Evolutionary conservation across 306 rosid species (phyloP).

Genomic region (Parietaria judaica): DNA sequence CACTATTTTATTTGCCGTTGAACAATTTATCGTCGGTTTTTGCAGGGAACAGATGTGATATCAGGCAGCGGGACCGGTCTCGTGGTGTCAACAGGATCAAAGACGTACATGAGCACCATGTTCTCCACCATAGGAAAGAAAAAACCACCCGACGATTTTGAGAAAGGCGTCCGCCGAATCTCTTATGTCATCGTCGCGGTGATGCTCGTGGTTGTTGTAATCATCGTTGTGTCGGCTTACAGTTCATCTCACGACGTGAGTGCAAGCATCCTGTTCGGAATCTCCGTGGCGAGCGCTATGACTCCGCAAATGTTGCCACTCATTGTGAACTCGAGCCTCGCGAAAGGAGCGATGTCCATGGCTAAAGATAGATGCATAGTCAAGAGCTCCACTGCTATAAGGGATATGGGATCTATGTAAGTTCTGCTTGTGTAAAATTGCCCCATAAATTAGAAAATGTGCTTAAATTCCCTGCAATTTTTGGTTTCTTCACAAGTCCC

Average conservation of each 20-base stretch:
- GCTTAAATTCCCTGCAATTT: too few relatives aligned
- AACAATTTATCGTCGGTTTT: background rate
- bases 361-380: conserved; percentile 79
- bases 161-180: conserved; percentile 55
- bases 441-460: too few relatives aligned
- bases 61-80: conserved; percentile 72
- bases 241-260: conserved; percentile 34
- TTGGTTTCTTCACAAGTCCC: too few relatives aligned
- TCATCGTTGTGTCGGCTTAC: conserved; percentile 46
- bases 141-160: conserved; percentile 65
- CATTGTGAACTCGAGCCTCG: conserved; percentile 65
- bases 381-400: conserved; percentile 56
- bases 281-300: conserved; percentile 75
- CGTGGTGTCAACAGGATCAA: conserved; percentile 71
- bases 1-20: too few relatives aligned
- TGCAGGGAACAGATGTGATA: conserved; percentile 81
- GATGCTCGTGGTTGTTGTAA: conserved; percentile 54
- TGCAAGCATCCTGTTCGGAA: conserved; percentile 48
- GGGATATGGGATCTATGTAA: conserved; percentile 83
- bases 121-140: conserved; percentile 64
- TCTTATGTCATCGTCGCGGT: conserved; percentile 54
- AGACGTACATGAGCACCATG: conserved; percentile 82
- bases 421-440: background rate
- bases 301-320: conserved; percentile 94
- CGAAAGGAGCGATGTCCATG: conserved; percentile 87